Evolutionary conservation across 176 grass and related monocot genomes (phyloP), one percentile per base, ranked within the genome.

Genomic region (Carex littledalei): DNA sequence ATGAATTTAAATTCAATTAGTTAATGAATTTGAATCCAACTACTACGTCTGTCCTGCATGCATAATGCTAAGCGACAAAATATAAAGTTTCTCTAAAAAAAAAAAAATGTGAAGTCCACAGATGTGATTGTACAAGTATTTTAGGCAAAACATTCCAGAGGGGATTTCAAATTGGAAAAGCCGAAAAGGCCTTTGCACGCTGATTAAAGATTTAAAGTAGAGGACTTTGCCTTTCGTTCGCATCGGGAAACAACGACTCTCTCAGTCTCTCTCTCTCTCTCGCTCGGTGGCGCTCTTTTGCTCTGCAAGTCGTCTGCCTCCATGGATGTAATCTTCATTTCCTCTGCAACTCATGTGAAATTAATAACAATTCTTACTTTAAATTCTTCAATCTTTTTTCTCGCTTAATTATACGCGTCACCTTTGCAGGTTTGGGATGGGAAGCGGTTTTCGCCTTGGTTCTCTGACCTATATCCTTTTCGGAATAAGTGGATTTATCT

Each of bases 391-490:
- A 32, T 57, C 15, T 54, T 17, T 18, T 61, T 63, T 22, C 8
- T 63, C 39, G 17, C 18, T 81, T 81, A 80, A 80, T 61, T 37
- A 15, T 34, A 32, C 15, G 39, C 79, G 9, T 82, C 34, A 61
- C 9, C 21, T 24, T 10, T 3, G 90, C 86, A 94, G 94, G 92
- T 94, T 18, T 98, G 90, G 95, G 88, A 93, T 70, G 91, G 89
- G 83, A 86, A 72, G 66, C 39, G 77, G 14, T 93, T 98, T 67
- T 75, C 91, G 9, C 91, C 89, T 56, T 94, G 90, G 86, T 98
- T 98, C 84, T 82, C 91, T 20, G 93, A 98, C 86, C 90, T 86
- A 98, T 98, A 98, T 98, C 92, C 89, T 98, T 88, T 11, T 37
- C 61, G 29, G 12, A 73, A 45, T 49, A 49, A 73, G 67, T 43